Evolutionary conservation across 2,329 filamentous ascomycete genomes (phyloP), one percentile per base, ranked within the genome.

Genomic region (Colletotrichum tamarilloi): DNA sequence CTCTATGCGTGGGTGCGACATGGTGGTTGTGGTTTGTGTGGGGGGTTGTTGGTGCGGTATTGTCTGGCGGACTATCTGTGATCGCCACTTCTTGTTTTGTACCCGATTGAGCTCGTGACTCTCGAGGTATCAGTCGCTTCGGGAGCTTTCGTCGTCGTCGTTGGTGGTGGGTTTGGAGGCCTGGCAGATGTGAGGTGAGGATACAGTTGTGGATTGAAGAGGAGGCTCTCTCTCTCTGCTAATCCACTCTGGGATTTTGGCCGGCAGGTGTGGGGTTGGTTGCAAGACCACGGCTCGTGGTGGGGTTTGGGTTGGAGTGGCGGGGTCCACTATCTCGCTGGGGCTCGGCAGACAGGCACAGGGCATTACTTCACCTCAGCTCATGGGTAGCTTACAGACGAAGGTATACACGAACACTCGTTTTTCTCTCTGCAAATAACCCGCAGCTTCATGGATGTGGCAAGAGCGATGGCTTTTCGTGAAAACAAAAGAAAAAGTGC

Each of bases 1-100:
- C 89, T 99, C 97, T 83, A 98, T 92, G 74, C 93, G 92, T 73
- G 95, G 91, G 86, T 97, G 92, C 57, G 94, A 94, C 95, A 97
- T 97, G 35, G 60, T 52, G 35, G 60, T 52, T 57, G 11, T 30
- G 38, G 9, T 63, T n/a, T 24, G 24, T 26, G 19, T 26, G 32
- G 46, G 22, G 46, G 49, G 49, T 28, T 32, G 66, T 28, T 32
- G 66, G 58, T 38, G 53, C 60, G 62, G 65, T 73, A 59, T 60
- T 53, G 66, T 59, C 56, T 70, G 60, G 16, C 24, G 26, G 59
- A n/a, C 59, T 46, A 65, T 62, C 58, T 52, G 49, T n/a, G 32
- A 46, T 53, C n/a, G 70, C 55, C 11, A 11, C 3, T 57, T 8
- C 30, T n/a, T n/a, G 16, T n/a, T 8, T 46, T 11, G 42, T 49